Base-by-base conservation (phyloP, 2,329 filamentous ascomycete genomes). In the Fusarium luffae region DNA sequence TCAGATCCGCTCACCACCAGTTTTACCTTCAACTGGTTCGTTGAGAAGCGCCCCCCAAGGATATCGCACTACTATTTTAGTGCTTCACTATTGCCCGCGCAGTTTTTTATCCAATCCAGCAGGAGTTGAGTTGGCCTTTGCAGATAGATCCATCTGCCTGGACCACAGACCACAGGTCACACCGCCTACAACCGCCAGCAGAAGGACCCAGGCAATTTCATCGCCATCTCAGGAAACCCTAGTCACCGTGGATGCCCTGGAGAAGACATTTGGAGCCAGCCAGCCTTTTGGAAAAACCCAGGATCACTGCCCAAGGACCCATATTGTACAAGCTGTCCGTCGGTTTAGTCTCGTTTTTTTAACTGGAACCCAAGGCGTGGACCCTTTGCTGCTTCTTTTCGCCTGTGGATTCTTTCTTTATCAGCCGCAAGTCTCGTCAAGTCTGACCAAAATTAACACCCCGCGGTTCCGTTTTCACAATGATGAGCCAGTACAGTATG, bases 401-500 rank as follows among this genome's bases (percentile, higher is more conserved):
- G 41, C 70, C 52, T 68, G 74, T 75, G 74, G 74, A 74, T 72
- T 75, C 63, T 66, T 73, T 72, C 68, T 73, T 76, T 74, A 76
- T 75, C 74, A 76, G 74, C 71, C 71, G 66, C 72, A 74, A 72
- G 70, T 72, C 74, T 73, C 66, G 70, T 72, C 72, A 52, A 54
- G 59, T 72, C 64, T 69, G 63, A 49, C 60, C 69, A 54, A 66
- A 63, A 59, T 71, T 67, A 69, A 70, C 72, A 59, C 70, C 49
- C 49, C 49, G 34, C 49, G 49, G 34, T 70, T 69, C 63, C 67
- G 62, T 54, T 63, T 69, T 70, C 69, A 58, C 61, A 74, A 77
- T 73, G 72, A 79, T 80, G 79, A 78, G 77, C 74, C 76, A 77
- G 63, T 76, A 77, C 75, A 77, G 81, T 68, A 83, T 85, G 83